Evolutionary conservation across 176 grass and related monocot genomes (phyloP).

Genomic region (Puccinellia tenuiflora): DNA sequence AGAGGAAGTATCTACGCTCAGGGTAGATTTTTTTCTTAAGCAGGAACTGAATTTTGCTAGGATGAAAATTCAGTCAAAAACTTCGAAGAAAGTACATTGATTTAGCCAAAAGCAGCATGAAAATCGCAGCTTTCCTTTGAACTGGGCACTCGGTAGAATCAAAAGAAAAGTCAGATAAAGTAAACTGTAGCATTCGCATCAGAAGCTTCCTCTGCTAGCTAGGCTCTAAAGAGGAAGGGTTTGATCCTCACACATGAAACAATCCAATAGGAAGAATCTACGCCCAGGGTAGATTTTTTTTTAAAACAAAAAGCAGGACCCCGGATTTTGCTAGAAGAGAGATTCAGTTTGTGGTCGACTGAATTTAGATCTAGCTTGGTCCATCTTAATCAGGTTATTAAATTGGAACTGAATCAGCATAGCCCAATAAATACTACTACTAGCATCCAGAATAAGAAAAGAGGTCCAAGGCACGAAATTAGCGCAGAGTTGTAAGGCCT

Average conservation of each 20-base stretch:
- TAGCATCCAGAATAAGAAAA: background rate
- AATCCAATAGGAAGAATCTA: background rate
- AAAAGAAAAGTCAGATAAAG: conserved; percentile 15
- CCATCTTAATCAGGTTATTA: background rate
- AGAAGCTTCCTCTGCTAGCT: background rate
- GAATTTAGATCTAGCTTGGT: background rate
- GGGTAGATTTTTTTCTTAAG: background rate
- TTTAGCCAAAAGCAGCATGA: background rate
- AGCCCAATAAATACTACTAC: too few species aligned
- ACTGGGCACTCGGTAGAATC: background rate
- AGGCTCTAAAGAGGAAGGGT: background rate
- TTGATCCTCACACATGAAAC: background rate
- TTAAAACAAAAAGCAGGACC: background rate
- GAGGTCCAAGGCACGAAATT: background rate
- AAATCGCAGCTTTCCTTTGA: conserved; percentile 1
- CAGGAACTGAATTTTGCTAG: background rate
- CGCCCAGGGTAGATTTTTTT: background rate
- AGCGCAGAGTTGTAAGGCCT: too few species aligned
- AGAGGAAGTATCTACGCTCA: background rate
- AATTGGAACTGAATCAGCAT: background rate
- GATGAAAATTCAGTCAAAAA: too few species aligned
- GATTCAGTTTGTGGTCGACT: background rate
- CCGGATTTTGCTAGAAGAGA: background rate
- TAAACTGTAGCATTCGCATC: background rate
- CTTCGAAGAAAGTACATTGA: too few species aligned